Conservation (phyloP, 2,329 filamentous ascomycete genomes). For the Aspergillus ochraceus region DNA sequence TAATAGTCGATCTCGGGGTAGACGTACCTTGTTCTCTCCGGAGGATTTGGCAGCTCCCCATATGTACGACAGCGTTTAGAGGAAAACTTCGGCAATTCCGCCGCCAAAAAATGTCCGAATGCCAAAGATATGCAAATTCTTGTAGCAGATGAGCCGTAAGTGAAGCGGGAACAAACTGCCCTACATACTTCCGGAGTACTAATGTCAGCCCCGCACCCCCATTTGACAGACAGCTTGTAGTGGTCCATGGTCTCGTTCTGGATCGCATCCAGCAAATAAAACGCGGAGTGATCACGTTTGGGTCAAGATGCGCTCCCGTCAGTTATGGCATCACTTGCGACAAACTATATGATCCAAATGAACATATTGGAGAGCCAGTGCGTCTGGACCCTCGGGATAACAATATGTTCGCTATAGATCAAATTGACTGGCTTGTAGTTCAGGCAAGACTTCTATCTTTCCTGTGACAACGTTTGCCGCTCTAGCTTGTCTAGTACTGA, state of each 20-base stretch:
- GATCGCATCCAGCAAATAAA: slow-evolving; percentile 34
- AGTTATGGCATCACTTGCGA: slow-evolving; percentile 40
- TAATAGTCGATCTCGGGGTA: slow-evolving; percentile 7
- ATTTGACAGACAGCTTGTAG: slow-evolving; percentile 18
- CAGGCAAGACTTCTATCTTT: slow-evolving; percentile 20
- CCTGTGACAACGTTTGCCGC: too few relatives aligned
- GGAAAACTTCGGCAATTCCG: slow-evolving; percentile 21
- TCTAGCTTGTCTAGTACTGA: neutral
- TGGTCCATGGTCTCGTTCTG: slow-evolving; percentile 35
- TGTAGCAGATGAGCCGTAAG: slow-evolving; percentile 34
- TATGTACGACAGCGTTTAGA: slow-evolving; percentile 29
- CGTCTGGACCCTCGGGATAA: slow-evolving; percentile 32
- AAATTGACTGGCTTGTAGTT: slow-evolving; percentile 38
- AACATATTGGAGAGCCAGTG: slow-evolving; percentile 29
- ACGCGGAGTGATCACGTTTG: slow-evolving; percentile 27
- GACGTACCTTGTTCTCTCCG: slow-evolving; percentile 34
- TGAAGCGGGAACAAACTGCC: neutral
- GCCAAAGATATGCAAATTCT: slow-evolving; percentile 27
- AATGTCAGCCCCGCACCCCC: neutral
- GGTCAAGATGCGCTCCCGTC: slow-evolving; percentile 32
- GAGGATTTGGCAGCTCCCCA: slow-evolving; percentile 34
- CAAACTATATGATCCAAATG: slow-evolving; percentile 29
- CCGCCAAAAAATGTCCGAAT: slow-evolving; percentile 16
- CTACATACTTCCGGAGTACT: neutral
- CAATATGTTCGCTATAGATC: slow-evolving; percentile 31